A percentile compares a stretch with the other conserved stretches of the same genome.
Conservation (phyloP, 2,329 filamentous ascomycete species). For the Aspergillus costaricaensis region DNA sequence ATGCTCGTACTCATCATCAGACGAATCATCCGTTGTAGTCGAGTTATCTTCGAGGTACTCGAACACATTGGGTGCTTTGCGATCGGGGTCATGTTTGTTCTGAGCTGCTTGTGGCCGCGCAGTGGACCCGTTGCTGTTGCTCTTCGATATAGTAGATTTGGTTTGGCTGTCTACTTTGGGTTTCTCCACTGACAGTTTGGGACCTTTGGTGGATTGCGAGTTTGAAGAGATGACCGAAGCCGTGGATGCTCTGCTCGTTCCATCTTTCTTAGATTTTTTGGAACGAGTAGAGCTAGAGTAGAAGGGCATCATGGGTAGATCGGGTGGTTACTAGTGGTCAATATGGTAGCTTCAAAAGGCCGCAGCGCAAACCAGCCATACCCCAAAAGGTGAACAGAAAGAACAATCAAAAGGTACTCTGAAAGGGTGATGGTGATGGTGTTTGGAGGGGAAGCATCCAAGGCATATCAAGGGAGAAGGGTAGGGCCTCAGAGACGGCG, state of each 20-base stretch:
- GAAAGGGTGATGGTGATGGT: background rate
- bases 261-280: conserved; percentile 33
- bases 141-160: conserved; percentile 15
- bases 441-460: conserved; percentile 13
- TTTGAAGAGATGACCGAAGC: conserved; percentile 26
- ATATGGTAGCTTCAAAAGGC: background rate
- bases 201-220: conserved; percentile 23
- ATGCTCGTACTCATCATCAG: conserved; percentile 21
- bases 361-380: conserved; percentile 4
- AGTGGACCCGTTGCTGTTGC: conserved; percentile 16
- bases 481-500: conserved; percentile 9
- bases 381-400: conserved; percentile 5
- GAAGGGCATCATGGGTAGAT: conserved; percentile 33
- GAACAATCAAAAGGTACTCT: conserved; percentile 11
- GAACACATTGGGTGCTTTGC: conserved; percentile 40
- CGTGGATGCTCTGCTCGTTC: conserved; percentile 28
- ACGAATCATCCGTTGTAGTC: conserved; percentile 24
- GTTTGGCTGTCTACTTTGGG: conserved; percentile 18
- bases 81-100: conserved; percentile 20
- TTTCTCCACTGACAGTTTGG: conserved; percentile 22
- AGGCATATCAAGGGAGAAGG: conserved; percentile 23
- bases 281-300: conserved; percentile 27
- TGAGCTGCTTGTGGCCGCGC: conserved; percentile 22
- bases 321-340: conserved; percentile 12
- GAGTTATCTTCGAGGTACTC: conserved; percentile 39